Evolutionary conservation across 106 monocot genomes (phyloP), one percentile per base, ranked within the genome.

Genomic region (Allium sativum): DNA sequence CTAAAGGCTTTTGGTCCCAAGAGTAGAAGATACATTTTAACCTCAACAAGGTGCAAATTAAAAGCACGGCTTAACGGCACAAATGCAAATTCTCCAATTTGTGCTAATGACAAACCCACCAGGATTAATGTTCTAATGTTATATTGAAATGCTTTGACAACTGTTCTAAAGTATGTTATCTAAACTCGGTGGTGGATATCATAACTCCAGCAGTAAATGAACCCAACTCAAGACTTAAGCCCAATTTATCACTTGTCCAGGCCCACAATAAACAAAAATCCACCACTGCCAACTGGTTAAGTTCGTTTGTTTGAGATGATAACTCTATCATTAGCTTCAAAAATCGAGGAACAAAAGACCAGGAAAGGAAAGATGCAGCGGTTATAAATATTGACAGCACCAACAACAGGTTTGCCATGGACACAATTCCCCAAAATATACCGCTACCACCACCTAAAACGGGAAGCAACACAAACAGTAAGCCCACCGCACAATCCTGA

Each of bases 71-170:
- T 88, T 70, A 98, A 73, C 12, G 91, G 80, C 67, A 98, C 79
- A 64, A 98, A 98, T 63, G 96, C 91, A 78, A 98, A 88, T 72
- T 98, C 96, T 72, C 96, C 96, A 60, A 98, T 92, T 68, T 98
- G 96, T 63, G 90, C 90, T 68, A 98, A 76, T 52, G 96, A 98
- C 42, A 98, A 63, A 53, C 87, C 96, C 14, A 81, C 96, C 66
- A 91, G 70, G 72, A 98, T 79, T 63, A 91, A 79, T 65, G 91
- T 98, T 74, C 75, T 85, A 68, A 78, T 61, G 56, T 69, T 76
- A 77, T 98, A 92, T 65, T 84, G 81, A 76, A 98, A 98, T 13
- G 82, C 79, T 76, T 82, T 98, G 42, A 85, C 64, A 0, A 98
- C 84, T 12, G 96, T 16, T 98, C 91, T 67, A 88, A 61, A 48